Conservation (phyloP, 805 yeast species). For the Ogataea thermomethanolica region DNA sequence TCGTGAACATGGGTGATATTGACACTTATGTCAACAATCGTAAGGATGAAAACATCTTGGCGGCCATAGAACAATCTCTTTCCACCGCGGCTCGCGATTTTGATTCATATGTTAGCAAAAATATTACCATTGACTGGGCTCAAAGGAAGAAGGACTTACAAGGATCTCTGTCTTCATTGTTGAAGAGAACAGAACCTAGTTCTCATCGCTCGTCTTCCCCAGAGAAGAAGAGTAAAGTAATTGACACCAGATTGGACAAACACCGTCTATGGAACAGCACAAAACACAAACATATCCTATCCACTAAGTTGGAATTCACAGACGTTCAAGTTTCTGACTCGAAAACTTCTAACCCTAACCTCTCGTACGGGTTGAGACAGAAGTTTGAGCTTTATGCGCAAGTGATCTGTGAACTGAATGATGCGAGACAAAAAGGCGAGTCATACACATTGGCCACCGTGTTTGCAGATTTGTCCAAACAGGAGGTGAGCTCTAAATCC, state of each 20-base stretch:
- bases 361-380: conserved; percentile 39
- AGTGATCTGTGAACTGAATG: conserved; percentile 66
- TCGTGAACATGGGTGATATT: conserved; percentile 38
- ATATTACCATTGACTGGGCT: conserved; percentile 80
- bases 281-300: conserved; percentile 26
- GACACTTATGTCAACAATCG: conserved; percentile 63
- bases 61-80: conserved; percentile 79
- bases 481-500: conserved; percentile 58
- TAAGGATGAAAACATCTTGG: conserved; percentile 77
- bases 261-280: conserved; percentile 30
- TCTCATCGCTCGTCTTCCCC: conserved; percentile 15
- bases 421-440: conserved; percentile 52
- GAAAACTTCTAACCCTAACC: conserved; percentile 30
- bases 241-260: conserved; percentile 19
- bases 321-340: conserved; percentile 27
- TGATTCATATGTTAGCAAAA: conserved; percentile 69
- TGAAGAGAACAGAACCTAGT: conserved; percentile 29
- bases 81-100: conserved; percentile 75
- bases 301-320: conserved; percentile 28
- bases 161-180: conserved; percentile 61
- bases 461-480: conserved; percentile 56
- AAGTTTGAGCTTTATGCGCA: conserved; percentile 75
- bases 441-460: conserved; percentile 57
- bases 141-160: conserved; percentile 70
- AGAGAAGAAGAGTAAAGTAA: conserved; percentile 16